Evolutionary conservation across 1,139 yeast species (phyloP), one percentile per base, ranked within the genome.

Genomic region (Starmera stellimalicola): DNA sequence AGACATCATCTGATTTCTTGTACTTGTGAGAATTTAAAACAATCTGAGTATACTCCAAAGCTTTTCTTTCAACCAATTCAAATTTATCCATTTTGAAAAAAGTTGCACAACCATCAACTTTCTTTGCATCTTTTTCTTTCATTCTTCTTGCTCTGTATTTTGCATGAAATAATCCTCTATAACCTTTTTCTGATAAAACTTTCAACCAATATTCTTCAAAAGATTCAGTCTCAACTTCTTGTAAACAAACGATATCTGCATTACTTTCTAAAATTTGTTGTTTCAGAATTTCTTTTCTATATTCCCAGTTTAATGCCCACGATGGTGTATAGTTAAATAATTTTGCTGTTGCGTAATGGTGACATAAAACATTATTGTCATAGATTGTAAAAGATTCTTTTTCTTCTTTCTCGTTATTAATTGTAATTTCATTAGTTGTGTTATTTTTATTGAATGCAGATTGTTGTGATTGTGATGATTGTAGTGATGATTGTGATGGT

Each of bases 241-340:
- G 98, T 62, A 91, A 65, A 63, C 97, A 88, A 22, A 91, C 61
- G 29, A 93, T 65, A 55, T 91, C 97, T 19, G 88, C 68, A 38
- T 72, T 69, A 46, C 66, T 71, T 14, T 66, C 63, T 33, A 77
- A 53, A 14, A 91, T 69, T 55, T 91, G 95, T 44, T 79, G 76
- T 41, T 77, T 73, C 43, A 91, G 68, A 33, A 73, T 65, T 38
- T 79, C 77, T 52, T 80, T 74, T 59, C 99, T 78, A 58, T 80
- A 87, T n/a, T 81, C 82, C 97, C 97, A 88, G 35, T 77, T 74
- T 42, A 91, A 69, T 6, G 97, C 98, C 98, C 98, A 91, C 2
- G 94, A 77, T 20, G 97, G 97, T 2, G 97, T 87, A 54, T 84
- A 91, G 49, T 83, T 88, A 56, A 84, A 93, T 81, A 88, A 70